phyloP scores from a whole-genome alignment of 2,329 filamentous ascomycete species.

The Thermothelomyces thermophilus region DNA sequence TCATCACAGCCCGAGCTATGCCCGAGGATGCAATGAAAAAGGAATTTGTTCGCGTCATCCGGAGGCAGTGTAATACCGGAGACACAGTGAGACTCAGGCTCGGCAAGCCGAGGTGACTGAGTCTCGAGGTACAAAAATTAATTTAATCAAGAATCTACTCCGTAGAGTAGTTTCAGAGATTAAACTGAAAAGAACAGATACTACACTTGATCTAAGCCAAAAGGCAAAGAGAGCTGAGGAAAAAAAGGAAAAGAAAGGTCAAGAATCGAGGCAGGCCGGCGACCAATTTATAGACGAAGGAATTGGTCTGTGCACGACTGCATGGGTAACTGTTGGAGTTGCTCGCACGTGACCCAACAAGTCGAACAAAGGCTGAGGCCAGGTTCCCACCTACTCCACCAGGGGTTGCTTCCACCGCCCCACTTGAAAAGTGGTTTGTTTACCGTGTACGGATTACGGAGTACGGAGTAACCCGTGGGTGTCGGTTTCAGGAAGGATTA shows the following conservation, averaged over 20 bases:
- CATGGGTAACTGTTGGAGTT: neutral
- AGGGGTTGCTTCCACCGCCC: too few relatives aligned
- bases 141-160: constrained; percentile 56
- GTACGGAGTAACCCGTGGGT: too few relatives aligned
- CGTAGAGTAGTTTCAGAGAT: constrained; percentile 67
- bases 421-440: too few relatives aligned
- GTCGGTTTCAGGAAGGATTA: too few relatives aligned
- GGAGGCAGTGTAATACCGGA: constrained; percentile 56
- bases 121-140: constrained; percentile 60
- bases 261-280: constrained; percentile 9
- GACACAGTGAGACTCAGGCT: constrained; percentile 59
- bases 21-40: constrained; percentile 56
- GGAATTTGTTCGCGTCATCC: constrained; percentile 60
- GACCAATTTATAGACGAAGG: constrained; percentile 21
- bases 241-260: constrained; percentile 38
- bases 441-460: too few relatives aligned
- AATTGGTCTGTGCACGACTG: constrained; percentile 19
- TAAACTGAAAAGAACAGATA: constrained; percentile 31
- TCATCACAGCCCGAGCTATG: constrained; percentile 50
- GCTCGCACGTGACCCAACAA: neutral
- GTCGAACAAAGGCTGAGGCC: neutral
- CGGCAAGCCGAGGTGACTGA: constrained; percentile 67
- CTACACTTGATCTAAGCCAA: constrained; percentile 66
- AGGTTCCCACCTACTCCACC: neutral
- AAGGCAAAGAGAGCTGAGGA: constrained; percentile 50